These are phyloP conservation scores for Lolium perenne DNA, from an alignment of 176 grass and related monocot genomes.

Conservation along the genomic window DNA sequence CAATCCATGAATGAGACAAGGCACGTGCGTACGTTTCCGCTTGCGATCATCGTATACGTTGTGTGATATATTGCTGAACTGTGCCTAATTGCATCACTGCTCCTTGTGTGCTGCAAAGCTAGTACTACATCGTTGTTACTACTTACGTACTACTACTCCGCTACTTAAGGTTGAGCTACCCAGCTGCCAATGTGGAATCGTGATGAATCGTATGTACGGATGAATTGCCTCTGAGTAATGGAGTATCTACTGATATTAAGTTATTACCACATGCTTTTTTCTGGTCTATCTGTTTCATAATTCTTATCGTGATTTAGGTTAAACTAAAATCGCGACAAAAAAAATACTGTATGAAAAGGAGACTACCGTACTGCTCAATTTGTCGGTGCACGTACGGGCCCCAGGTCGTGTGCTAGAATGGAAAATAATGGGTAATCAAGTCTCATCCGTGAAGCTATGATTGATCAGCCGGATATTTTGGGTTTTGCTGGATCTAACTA, in stretches of 20 bases:
- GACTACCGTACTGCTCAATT: background rate
- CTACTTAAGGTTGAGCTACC: background rate
- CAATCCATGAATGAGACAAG: constrained; percentile 47
- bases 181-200: background rate
- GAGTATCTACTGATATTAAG: background rate
- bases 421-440: background rate
- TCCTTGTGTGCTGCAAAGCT: background rate
- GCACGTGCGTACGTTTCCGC: background rate
- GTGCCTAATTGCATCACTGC: background rate
- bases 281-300: too few relatives aligned
- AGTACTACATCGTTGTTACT: background rate
- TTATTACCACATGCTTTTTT: background rate
- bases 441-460: background rate
- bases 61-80: background rate
- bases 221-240: background rate
- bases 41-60: background rate
- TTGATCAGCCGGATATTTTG: background rate
- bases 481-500: background rate
- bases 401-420: constrained; percentile 21
- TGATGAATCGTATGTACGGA: constrained; percentile 4
- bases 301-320: too few relatives aligned
- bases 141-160: background rate
- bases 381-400: constrained; percentile 15
- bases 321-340: too few relatives aligned
- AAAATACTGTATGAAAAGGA: too few relatives aligned